Evolutionary conservation across 768 basidiomycete species (phyloP).

Genomic region (Trichaptum fuscoviolaceum): DNA sequence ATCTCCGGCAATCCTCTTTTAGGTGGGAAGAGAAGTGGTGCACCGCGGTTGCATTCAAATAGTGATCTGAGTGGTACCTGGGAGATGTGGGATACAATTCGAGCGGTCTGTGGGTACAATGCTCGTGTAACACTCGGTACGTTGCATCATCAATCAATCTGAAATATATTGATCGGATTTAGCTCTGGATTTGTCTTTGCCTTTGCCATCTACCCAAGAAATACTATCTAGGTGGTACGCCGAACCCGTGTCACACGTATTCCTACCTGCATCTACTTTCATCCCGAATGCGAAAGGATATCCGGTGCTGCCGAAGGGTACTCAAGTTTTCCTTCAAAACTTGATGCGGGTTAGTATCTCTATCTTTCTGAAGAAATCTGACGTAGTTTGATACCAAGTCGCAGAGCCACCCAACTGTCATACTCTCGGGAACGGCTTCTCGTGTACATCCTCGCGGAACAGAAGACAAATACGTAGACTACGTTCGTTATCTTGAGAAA

Average conservation of each 20-base stretch:
- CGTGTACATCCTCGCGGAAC: conserved; percentile 76
- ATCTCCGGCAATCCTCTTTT: conserved; percentile 16
- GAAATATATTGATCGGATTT: conserved; percentile 14
- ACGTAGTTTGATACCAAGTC: conserved; percentile 18
- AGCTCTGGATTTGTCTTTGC: conserved; percentile 92
- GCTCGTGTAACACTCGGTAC: conserved; percentile 67
- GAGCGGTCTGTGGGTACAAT: conserved; percentile 84
- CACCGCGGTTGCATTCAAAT: conserved; percentile 32
- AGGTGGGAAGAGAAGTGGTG: not conserved
- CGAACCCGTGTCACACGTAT: conserved; percentile 86
- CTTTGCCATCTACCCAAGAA: conserved; percentile 71
- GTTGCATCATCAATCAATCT: conserved; percentile 18
- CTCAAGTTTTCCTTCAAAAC: conserved; percentile 86
- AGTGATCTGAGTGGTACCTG: conserved; percentile 71
- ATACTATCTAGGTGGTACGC: conserved; percentile 87
- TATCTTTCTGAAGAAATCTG: conserved; percentile 2
- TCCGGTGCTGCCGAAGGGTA: conserved; percentile 90
- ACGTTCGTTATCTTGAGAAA: conserved; percentile 77
- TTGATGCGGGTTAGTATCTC: conserved; percentile 69
- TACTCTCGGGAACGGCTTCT: conserved; percentile 65
- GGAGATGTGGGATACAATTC: conserved; percentile 98
- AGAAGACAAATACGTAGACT: conserved; percentile 84
- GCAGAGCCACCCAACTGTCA: conserved; percentile 81
- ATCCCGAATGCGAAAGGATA: conserved; percentile 96
- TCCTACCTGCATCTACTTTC: conserved; percentile 86